These are phyloP conservation scores for Lenzites betulinus DNA, from an alignment of 768 basidiomycete species.

Conservation along the genomic window DNA sequence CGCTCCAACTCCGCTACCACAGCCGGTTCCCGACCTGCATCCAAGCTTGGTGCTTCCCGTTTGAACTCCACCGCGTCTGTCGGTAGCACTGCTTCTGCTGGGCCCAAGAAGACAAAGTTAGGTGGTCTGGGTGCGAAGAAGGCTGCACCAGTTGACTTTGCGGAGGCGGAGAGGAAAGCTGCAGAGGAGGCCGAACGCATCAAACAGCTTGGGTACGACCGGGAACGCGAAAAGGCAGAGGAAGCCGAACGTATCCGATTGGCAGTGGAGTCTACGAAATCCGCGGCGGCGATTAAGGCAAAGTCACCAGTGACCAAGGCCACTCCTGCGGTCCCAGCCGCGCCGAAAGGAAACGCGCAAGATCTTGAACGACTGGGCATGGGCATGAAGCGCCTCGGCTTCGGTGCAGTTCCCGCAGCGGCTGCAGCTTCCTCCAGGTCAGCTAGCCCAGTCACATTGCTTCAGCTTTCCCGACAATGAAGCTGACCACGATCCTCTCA, in stretches of 20 bases:
- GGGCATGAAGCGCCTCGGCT: slow-evolving; percentile 80
- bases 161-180: slow-evolving; percentile 89
- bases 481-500: neutral
- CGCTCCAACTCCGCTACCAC: slow-evolving; percentile 46
- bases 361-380: slow-evolving; percentile 61
- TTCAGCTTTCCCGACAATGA: slow-evolving; percentile 4
- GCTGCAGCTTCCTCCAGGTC: slow-evolving; percentile 52
- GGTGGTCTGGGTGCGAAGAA: slow-evolving; percentile 88
- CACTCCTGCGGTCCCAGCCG: slow-evolving; percentile 27
- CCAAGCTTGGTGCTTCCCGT: slow-evolving; percentile 46
- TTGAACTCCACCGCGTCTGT: slow-evolving; percentile 39
- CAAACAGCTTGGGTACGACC: slow-evolving; percentile 90
- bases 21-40: slow-evolving; percentile 31
- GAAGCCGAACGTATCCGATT: slow-evolving; percentile 57
- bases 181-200: slow-evolving; percentile 90
- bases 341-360: slow-evolving; percentile 42
- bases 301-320: slow-evolving; percentile 29
- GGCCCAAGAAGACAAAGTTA: slow-evolving; percentile 66
- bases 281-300: slow-evolving; percentile 28
- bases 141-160: slow-evolving; percentile 87
- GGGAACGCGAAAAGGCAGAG: slow-evolving; percentile 81
- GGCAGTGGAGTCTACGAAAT: slow-evolving; percentile 50
- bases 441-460: slow-evolving; percentile 29
- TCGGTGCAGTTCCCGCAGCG: slow-evolving; percentile 76
- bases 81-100: slow-evolving; percentile 29